Evolutionary conservation across 192 early-diverging fungal genomes (phyloP).

Genomic region (Coemansia sp.): DNA sequence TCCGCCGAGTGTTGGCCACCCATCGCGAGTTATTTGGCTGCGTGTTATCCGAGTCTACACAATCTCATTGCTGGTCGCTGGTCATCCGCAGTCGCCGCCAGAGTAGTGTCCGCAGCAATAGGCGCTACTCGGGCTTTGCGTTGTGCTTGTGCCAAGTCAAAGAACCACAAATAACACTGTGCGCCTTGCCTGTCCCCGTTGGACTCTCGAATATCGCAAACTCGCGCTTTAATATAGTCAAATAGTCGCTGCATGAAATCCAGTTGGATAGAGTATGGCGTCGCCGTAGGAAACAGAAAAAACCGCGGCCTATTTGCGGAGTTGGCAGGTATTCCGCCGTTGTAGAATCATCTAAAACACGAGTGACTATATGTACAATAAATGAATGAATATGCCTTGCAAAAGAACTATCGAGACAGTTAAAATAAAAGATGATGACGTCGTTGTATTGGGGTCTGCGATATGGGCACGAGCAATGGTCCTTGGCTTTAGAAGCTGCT

Average conservation of each 20-base stretch:
- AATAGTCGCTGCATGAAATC: constrained; percentile 50
- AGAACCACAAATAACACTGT: too few relatives aligned
- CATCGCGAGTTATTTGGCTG: constrained; percentile 19
- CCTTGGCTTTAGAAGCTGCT: too few relatives aligned
- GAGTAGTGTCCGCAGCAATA: background rate
- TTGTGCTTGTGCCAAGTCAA: constrained; percentile 79
- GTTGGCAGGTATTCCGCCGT: background rate
- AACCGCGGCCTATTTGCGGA: constrained; percentile 38
- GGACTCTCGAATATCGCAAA: too few relatives aligned
- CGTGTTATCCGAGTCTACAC: background rate
- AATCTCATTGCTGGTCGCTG: background rate
- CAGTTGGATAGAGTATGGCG: constrained; percentile 75
- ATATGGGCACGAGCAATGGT: too few relatives aligned
- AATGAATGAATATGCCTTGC: background rate
- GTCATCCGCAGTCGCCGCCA: background rate
- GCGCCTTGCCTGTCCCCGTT: too few relatives aligned
- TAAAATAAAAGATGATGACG: too few relatives aligned
- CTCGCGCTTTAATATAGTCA: too few relatives aligned
- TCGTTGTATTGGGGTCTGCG: too few relatives aligned
- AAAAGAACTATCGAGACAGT: background rate
- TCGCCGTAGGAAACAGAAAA: constrained; percentile 65
- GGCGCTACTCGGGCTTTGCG: constrained; percentile 2
- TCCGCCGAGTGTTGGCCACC: too few relatives aligned
- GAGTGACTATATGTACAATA: too few relatives aligned
- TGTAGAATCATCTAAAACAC: background rate